Percentiles rank a stretch among this genome's conserved stretches.
Conservation (phyloP, 2,329 filamentous ascomycete species). For the Torrubiellomyces zombiae region DNA sequence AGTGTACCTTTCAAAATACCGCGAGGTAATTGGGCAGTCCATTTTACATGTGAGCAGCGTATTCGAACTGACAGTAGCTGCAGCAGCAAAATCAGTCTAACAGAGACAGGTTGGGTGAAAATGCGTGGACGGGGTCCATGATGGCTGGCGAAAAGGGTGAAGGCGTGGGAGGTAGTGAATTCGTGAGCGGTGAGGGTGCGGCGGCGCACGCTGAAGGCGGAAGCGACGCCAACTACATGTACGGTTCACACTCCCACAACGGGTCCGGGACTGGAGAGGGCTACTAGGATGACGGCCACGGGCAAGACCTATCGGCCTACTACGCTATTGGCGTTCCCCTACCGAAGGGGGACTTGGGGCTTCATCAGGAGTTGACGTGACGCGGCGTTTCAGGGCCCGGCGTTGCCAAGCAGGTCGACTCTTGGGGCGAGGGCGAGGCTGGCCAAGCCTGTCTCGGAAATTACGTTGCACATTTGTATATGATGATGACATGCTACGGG, state of each 20-base stretch:
- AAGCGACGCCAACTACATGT: constrained; percentile 31
- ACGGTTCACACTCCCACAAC: constrained; percentile 39
- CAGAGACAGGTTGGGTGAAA: constrained; percentile 21
- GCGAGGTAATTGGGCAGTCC: constrained; percentile 55
- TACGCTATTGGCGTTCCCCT: too few species aligned
- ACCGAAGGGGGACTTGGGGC: too few species aligned
- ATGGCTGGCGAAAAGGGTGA: constrained; percentile 17
- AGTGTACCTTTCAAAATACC: constrained; percentile 93
- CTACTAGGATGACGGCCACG: too few species aligned
- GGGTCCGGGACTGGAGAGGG: constrained; percentile 35
- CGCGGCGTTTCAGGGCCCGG: too few species aligned
- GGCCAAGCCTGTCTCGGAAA: too few species aligned
- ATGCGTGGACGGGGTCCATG: constrained; percentile 15
- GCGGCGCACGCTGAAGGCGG: constrained; percentile 24
- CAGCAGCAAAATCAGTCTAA: constrained; percentile 26
- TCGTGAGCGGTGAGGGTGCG: constrained; percentile 24
- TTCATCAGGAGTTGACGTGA: too few species aligned
- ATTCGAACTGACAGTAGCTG: constrained; percentile 3
- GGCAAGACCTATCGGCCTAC: background rate
- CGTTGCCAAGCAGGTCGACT: too few species aligned
- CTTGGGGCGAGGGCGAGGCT: too few species aligned
- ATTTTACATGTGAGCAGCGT: background rate
- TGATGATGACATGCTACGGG: too few species aligned
- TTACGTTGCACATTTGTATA: too few species aligned
- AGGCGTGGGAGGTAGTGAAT: constrained; percentile 17